Base-by-base conservation (phyloP, 2,329 filamentous ascomycete species). In the Ilyonectria sp. region DNA sequence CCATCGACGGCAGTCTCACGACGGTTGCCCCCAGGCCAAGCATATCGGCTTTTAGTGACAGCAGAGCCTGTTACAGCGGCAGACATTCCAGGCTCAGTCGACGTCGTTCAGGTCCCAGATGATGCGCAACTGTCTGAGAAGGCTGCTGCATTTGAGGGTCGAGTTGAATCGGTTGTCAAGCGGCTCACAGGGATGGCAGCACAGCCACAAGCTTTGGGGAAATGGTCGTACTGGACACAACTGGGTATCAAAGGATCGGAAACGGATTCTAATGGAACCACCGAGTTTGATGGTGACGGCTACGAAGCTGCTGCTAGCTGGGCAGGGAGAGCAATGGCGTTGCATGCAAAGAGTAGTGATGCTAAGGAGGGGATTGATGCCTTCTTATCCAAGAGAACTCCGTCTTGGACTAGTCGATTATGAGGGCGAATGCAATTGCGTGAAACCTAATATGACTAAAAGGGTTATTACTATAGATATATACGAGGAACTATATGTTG, bases 171-270 rank as follows among this genome's bases (percentile, higher is more conserved):
- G 0, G 60, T 76, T 9, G 19, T 76, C 1, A 52, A 60, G 13
- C 60, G 43, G 2, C 7, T 76, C 4, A 60, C 46, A 2, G n/a
- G n/a, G 0, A 73, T 70, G 56, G 66, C 74, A 1, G 50, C 72
- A 0, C 72, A 73, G 15, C 70, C 72, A 9, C 71, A 74, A 9
- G 74, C 72, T 0, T 23, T 74, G 5, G 74, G 74, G 0, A 76
- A 76, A 57, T 76, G 74, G 74, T 71, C 74, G 1, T 76, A 69
- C 13, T 72, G 74, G 72, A 65, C 74, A 0, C 74, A 76, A 17
- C 37, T 76, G 10, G 66, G 66, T 0, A 67, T 76, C 4, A 52
- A 64, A 1, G 62, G 43, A 1, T 31, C 55, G 0, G 23, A 59
- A 1, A 47, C 52, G 4, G 50, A 53, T 8, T 62, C 4, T 4